A percentile compares a stretch with the other conserved stretches of the same genome.
Conservation (phyloP, 2,329 filamentous ascomycete species). For the Aspergillus candidus region DNA sequence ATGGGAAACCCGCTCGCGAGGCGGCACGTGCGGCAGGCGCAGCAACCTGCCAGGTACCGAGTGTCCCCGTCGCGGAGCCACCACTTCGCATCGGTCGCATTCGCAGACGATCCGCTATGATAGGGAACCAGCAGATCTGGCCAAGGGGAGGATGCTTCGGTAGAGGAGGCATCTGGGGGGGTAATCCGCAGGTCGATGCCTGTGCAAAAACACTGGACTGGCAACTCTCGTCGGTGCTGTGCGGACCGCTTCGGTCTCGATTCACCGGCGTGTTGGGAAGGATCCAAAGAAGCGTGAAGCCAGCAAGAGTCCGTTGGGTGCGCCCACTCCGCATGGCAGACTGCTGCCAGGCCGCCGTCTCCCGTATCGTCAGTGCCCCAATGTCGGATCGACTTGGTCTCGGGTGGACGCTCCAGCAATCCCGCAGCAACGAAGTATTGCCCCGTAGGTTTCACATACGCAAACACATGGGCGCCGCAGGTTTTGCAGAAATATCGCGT, state of each 20-base stretch:
- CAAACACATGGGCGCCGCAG: slow-evolving; percentile 45
- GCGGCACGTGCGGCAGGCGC: slow-evolving; percentile 58
- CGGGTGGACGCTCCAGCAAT: slow-evolving; percentile 18
- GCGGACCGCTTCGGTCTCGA: not conserved
- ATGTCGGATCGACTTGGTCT: slow-evolving; percentile 21
- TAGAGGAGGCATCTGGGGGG: slow-evolving; percentile 47
- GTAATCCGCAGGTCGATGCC: slow-evolving; percentile 53
- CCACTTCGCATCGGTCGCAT: slow-evolving; percentile 51
- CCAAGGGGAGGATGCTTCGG: slow-evolving; percentile 43
- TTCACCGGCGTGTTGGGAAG: not conserved
- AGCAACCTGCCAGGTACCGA: slow-evolving; percentile 56
- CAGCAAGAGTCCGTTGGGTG: slow-evolving; percentile 15
- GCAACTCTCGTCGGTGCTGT: slow-evolving; percentile 24
- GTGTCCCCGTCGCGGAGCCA: slow-evolving; percentile 47
- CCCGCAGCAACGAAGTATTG: slow-evolving; percentile 33
- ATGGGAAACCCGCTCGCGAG: slow-evolving; percentile 57
- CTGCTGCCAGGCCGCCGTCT: slow-evolving; percentile 26
- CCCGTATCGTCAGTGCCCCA: slow-evolving; percentile 21
- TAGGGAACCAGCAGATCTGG: slow-evolving; percentile 51
- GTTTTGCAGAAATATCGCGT: slow-evolving; percentile 46
- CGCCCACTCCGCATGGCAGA: slow-evolving; percentile 18
- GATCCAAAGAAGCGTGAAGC: slow-evolving; percentile 9
- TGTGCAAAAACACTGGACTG: slow-evolving; percentile 50
- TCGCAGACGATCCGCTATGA: slow-evolving; percentile 35
- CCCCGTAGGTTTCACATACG: slow-evolving; percentile 17